Percentiles rank a stretch among this genome's conserved stretches.
phyloP scores from a whole-genome alignment of 257 asterid genomes.

The Solanum clarkiae region DNA sequence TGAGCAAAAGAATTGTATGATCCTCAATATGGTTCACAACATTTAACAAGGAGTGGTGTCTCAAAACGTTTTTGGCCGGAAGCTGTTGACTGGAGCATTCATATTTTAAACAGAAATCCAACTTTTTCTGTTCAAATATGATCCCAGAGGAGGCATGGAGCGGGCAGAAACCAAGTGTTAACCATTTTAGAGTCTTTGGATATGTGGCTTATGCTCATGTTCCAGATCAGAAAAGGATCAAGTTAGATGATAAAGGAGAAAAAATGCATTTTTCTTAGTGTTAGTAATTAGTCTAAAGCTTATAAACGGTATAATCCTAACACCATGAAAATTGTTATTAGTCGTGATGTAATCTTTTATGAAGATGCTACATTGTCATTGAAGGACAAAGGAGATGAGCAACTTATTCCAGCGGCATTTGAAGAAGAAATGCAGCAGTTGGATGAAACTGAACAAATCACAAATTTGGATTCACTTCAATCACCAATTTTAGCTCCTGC shows the following conservation, averaged over 20 bases:
- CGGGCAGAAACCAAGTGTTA: not conserved
- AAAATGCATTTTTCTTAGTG: too few species aligned
- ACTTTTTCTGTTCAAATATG: too few species aligned
- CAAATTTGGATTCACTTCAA: too few species aligned
- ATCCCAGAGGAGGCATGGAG: not conserved
- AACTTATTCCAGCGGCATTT: not conserved
- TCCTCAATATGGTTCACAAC: not conserved
- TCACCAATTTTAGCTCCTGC: not conserved
- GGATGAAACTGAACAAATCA: not conserved
- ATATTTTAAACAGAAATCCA: too few species aligned
- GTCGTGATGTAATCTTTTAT: not conserved
- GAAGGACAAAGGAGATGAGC: not conserved
- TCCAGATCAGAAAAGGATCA: too few species aligned
- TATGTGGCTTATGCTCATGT: not conserved
- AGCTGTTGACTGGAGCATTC: too few species aligned
- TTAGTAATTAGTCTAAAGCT: too few species aligned
- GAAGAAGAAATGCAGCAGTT: not conserved
- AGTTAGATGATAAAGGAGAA: too few species aligned
- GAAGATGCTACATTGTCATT: not conserved
- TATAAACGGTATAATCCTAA: too few species aligned
- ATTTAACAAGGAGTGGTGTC: too few species aligned
- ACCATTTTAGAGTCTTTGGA: too few species aligned
- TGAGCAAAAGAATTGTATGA: not conserved
- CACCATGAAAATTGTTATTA: not conserved
- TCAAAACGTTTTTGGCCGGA: too few species aligned